Evolutionary conservation across 139 green algal species (phyloP).

Genomic region (Closterium sp.): DNA sequence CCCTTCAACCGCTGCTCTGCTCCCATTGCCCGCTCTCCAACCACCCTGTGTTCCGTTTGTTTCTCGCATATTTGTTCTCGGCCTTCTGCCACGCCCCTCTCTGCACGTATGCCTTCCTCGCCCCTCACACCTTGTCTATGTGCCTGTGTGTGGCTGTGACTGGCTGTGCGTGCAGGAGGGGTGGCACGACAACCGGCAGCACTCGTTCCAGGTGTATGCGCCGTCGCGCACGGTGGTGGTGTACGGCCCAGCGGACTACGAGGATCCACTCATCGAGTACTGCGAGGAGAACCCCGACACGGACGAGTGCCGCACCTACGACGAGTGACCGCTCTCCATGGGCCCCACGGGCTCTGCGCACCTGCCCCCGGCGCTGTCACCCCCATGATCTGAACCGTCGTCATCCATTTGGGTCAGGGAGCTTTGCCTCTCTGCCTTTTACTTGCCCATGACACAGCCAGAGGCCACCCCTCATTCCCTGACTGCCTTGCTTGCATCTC

Average conservation of each 20-base stretch:
- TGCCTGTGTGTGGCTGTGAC: background rate
- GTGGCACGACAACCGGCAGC: constrained; percentile 47
- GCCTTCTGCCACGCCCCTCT: too few species aligned
- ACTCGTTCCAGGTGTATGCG: constrained; percentile 53
- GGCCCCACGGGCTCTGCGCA: background rate
- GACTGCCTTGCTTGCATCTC: background rate
- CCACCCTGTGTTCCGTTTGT: too few species aligned
- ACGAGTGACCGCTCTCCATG: background rate
- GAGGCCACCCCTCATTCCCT: background rate
- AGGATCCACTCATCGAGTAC: background rate
- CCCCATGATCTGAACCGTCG: too few species aligned
- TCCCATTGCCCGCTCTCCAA: too few species aligned
- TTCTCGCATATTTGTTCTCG: too few species aligned
- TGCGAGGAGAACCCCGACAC: background rate
- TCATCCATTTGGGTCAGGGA: too few species aligned
- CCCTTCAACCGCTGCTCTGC: too few species aligned
- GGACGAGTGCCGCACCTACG: background rate
- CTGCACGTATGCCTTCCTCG: too few species aligned
- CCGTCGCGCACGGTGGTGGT: constrained; percentile 51
- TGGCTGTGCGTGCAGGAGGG: constrained; percentile 33
- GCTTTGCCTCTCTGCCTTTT: background rate
- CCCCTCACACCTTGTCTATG: background rate
- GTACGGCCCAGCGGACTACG: constrained; percentile 45
- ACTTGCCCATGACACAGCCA: background rate
- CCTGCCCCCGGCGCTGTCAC: background rate